Evolutionary conservation across 441 rosid genomes (phyloP).

Genomic region (Syzygium malaccense): DNA sequence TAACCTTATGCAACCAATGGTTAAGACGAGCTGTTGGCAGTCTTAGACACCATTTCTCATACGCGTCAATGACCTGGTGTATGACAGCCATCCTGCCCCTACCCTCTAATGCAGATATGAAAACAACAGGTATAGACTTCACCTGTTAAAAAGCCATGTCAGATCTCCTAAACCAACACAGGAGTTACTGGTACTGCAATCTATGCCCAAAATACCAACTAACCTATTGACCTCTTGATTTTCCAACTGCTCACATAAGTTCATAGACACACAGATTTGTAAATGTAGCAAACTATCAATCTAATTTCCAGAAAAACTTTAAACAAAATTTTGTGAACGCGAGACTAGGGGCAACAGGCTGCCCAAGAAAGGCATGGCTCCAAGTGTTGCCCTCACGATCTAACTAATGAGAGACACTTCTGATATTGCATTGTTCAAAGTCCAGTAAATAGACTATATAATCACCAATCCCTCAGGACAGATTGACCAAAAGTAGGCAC

Average conservation of each 20-base stretch:
- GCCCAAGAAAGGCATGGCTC: not conserved
- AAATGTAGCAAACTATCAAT: not conserved
- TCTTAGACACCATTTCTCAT: not conserved
- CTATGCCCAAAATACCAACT: not conserved
- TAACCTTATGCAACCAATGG: conserved; percentile 86
- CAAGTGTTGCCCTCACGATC: not conserved
- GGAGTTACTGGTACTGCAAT: not conserved
- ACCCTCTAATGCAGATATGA: not conserved
- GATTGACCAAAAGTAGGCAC: not conserved
- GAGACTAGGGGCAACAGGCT: not conserved
- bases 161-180: not conserved
- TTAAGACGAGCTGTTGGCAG: conserved; percentile 17
- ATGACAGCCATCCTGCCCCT: not conserved
- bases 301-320: not conserved
- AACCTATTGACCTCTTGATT: not conserved
- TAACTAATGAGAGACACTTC: not conserved
- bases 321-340: not conserved
- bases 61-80: not conserved
- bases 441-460: not conserved
- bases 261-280: not conserved
- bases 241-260: not conserved
- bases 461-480: not conserved
- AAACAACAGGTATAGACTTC: not conserved
- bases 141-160: not conserved
- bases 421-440: not conserved